Conservation (phyloP, 176 grass and related monocot species). For the Chrysopogon serrulatus region DNA sequence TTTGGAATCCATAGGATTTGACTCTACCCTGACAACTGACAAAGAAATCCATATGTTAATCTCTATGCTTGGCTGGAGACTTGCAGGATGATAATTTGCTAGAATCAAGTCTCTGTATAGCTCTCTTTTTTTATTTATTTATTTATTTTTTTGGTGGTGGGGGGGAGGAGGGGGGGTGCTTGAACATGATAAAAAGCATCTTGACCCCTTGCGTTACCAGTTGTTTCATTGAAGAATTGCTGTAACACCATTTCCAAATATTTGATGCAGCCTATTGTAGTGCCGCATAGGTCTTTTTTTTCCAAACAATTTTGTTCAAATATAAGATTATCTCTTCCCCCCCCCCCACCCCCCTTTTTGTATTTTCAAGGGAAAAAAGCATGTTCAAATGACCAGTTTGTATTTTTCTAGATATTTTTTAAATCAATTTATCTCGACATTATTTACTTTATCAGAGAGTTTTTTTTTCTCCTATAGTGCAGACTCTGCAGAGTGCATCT, state of each 20-base stretch:
- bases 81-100: neutral
- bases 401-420: too few relatives aligned
- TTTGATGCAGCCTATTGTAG: neutral
- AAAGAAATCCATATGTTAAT: too few relatives aligned
- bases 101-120: neutral
- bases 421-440: too few relatives aligned
- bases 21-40: neutral
- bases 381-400: too few relatives aligned
- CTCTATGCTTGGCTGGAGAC: too few relatives aligned
- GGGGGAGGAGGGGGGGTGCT: too few relatives aligned
- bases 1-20: neutral
- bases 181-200: neutral
- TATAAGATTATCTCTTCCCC: too few relatives aligned
- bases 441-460: too few relatives aligned
- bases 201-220: neutral
- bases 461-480: neutral
- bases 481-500: neutral
- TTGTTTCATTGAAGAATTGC: neutral
- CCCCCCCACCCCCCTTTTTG: too few relatives aligned
- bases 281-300: neutral
- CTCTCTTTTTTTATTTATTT: neutral
- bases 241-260: neutral
- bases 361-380: too few relatives aligned
- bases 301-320: too few relatives aligned
- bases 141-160: too few relatives aligned